Evolutionary conservation across 805 yeast species (phyloP).

Genomic region (Priceomyces fermenticarens): DNA sequence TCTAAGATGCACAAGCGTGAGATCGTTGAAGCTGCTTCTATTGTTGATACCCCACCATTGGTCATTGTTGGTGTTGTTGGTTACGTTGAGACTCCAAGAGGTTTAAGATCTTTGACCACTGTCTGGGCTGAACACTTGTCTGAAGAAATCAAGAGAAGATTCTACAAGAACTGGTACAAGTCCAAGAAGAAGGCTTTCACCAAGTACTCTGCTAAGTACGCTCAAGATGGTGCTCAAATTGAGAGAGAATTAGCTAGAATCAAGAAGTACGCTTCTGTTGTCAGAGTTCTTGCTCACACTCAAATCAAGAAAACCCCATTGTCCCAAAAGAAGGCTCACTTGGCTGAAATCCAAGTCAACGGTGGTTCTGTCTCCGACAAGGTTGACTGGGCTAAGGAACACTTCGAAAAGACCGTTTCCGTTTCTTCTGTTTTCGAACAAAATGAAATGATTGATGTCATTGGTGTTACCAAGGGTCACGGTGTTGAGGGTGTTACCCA

Average conservation of each 20-base stretch:
- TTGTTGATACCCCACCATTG: conserved; percentile 98
- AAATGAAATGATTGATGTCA: conserved; percentile 97
- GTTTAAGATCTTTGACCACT: conserved; percentile 98
- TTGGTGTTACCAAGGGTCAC: conserved; percentile 99
- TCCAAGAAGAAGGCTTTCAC: conserved; percentile 99
- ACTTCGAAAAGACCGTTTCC: conserved; percentile 97
- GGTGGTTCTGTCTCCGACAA: conserved; percentile 98
- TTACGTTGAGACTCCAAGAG: conserved; percentile 99
- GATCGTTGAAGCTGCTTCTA: conserved; percentile 98
- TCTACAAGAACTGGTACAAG: conserved; percentile 99
- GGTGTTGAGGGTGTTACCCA: conserved; percentile 99
- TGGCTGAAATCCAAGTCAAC: conserved; percentile 99
- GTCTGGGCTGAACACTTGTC: conserved; percentile 99
- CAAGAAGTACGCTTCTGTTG: conserved; percentile 96
- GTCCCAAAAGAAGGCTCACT: conserved; percentile 98
- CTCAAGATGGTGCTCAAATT: conserved; percentile 82
- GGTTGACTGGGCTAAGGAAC: conserved; percentile 98
- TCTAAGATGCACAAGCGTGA: conserved; percentile 99
- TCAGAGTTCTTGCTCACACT: conserved; percentile 99
- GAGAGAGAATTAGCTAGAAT: conserved; percentile 98
- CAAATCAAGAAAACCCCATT: conserved; percentile 99
- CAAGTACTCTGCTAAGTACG: conserved; percentile 98
- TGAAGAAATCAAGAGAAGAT: conserved; percentile 99
- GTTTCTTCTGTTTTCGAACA: conserved; percentile 97
- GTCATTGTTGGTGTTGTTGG: conserved; percentile 99